Evolutionary conservation across 176 grass and related monocot genomes (phyloP), one percentile per base, ranked within the genome.

Genomic region (Dactylis glomerata): DNA sequence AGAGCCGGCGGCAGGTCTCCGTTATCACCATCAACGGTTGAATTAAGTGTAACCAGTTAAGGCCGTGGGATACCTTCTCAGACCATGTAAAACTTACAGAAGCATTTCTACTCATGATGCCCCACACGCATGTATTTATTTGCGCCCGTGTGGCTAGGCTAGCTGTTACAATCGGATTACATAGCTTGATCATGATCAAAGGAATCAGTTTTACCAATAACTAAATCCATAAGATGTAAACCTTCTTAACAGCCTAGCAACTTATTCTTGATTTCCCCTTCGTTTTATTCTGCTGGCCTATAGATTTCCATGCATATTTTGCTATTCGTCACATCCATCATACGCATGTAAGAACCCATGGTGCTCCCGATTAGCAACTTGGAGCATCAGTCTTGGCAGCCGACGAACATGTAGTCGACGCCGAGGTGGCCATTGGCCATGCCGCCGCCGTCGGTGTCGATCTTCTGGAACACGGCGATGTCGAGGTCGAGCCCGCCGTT

Each of bases 401-500:
- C 19, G 1, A 92, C 89, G 28, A 94, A 94, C 76, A 85, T 17
- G 71, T 94, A 92, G 34, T 90, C 77, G 65, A 94, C 82, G 30
- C 61, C 20, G 8, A 97, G 79, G 68, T 94, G 87, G 0, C 92
- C 94, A 13, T 61, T 64, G 22, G 50, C 68, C 49, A 73, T 80
- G 20, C 92, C 94, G 1, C 2, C 11, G 0, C 80, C 66, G 38
- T 92, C 9, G 4, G 87, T 97, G 30, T 97, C 94, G 54, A 97
- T 75, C 83, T 90, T 50, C 65, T 49, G 72, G 68, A 97, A 97
- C 16, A 94, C 86, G 19, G 88, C 85, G 14, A 65, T 40, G 36
- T 97, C 92, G 13, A 94, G 82, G 69, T 97, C 94, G 2, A 97
- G 59, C 23, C 92, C 94, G 15, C 91, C 92, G 24, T 94, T 94